Evolutionary conservation across 805 yeast species (phyloP), one percentile per base, ranked within the genome.

Genomic region (Saccharomycodes ludwigii): DNA sequence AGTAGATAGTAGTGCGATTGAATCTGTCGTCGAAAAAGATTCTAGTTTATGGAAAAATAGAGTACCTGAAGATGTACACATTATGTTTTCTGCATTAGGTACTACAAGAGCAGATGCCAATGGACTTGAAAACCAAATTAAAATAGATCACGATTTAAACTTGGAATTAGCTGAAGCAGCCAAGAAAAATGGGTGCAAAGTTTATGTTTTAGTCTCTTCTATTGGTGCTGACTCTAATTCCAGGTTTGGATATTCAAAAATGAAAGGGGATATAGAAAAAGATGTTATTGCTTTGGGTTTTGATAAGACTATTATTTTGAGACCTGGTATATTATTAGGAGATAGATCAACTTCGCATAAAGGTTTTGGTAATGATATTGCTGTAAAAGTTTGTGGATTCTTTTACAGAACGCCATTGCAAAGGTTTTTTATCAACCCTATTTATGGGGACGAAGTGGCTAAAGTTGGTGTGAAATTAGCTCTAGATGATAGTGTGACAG

Each of bases 311-410:
- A 68, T 83, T 31, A 77, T 85, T 38, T 52, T 85, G 34, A 66
- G 82, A 46, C 95, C 95, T 0, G 95, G 95, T 10, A 51, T 62
- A 1, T 57, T 84, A 22, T 43, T 81, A 5, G 94, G 94, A 4
- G 66, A 68, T 18, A 61, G 94, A 44, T 63, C 58, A 12, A 37
- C 28, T 3, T 33, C 38, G 6, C 37, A 53, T 2, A 66, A 62
- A 32, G 71, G 68, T 1, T 41, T 56, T 4, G 48, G 48, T 4
- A 63, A 58, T 34, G 46, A 39, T 10, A 3, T 56, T 2, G 50
- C 48, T 10, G 55, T 48, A 10, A 52, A 41, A 3, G 13, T 70
- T 11, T 63, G 63, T 27, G 29, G 39, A 3, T 34, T 40, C 29
- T 14, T 56, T 8, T 57, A 61, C 38, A 52, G 58, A 28, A 51